Conservation (phyloP, 192 early-diverging fungal species). For the Cladochytrium replicatum region DNA sequence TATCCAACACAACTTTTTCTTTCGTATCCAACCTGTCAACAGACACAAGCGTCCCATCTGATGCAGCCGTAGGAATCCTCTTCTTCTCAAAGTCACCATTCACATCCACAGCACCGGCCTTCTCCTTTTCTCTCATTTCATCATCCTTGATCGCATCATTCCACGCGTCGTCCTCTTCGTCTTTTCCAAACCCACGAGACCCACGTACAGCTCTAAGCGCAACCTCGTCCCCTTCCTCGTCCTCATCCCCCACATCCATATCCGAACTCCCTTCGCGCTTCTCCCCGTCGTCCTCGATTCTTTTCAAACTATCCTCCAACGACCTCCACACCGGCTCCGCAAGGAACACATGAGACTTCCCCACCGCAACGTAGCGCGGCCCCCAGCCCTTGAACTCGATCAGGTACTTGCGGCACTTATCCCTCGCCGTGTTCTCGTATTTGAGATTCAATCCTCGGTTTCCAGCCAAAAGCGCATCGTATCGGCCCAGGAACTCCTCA, state of each 20-base stretch:
- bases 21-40: too few relatives aligned
- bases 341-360: conserved; percentile 53
- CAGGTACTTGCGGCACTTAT: too few relatives aligned
- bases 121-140: neutral
- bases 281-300: conserved; percentile 54
- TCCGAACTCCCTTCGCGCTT: too few relatives aligned
- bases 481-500: conserved; percentile 71
- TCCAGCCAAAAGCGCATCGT: conserved; percentile 26
- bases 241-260: too few relatives aligned
- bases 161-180: too few relatives aligned
- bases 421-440: conserved; percentile 14
- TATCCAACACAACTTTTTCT: too few relatives aligned
- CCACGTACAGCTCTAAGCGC: too few relatives aligned
- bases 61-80: neutral
- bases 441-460: conserved; percentile 11
- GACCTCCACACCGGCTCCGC: conserved; percentile 70
- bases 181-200: too few relatives aligned
- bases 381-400: conserved; percentile 18
- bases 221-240: too few relatives aligned
- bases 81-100: neutral
- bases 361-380: conserved; percentile 17
- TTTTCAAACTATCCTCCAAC: conserved; percentile 71
- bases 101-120: conserved; percentile 2
- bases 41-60: neutral
- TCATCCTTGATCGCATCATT: too few relatives aligned